Percentiles rank a stretch among this genome's conserved stretches.
phyloP scores from a whole-genome alignment of 768 basidiomycete genomes.

The Tubosaeta sp. region DNA sequence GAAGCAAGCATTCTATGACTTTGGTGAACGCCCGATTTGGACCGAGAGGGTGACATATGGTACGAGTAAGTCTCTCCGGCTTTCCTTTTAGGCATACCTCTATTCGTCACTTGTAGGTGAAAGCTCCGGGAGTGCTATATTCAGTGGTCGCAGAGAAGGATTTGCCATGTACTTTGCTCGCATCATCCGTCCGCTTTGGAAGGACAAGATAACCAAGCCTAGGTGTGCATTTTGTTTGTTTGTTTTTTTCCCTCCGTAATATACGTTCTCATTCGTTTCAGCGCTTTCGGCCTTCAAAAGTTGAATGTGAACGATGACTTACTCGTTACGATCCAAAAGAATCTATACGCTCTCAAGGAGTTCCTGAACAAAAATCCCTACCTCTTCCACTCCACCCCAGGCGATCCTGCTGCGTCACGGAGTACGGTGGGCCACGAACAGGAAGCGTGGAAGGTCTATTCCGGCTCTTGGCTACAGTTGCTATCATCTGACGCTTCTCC shows the following conservation, averaged over 20 bases:
- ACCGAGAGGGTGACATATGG: constrained; percentile 73
- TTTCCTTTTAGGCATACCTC: background rate
- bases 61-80: constrained; percentile 44
- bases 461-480: background rate
- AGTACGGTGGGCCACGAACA: constrained; percentile 59
- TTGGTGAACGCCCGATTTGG: constrained; percentile 81
- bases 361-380: constrained; percentile 80
- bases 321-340: constrained; percentile 72
- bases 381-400: constrained; percentile 77
- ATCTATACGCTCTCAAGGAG: constrained; percentile 70
- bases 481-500: constrained; percentile 11
- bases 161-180: constrained; percentile 84
- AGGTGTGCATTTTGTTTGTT: constrained; percentile 40
- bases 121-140: constrained; percentile 68
- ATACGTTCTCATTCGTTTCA: constrained; percentile 18
- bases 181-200: constrained; percentile 85
- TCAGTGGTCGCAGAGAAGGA: constrained; percentile 86
- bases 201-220: constrained; percentile 62
- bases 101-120: constrained; percentile 41
- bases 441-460: constrained; percentile 81
- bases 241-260: background rate
- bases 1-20: constrained; percentile 85
- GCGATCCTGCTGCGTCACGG: constrained; percentile 57
- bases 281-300: constrained; percentile 45
- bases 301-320: constrained; percentile 58